phyloP scores from a whole-genome alignment of 2,329 filamentous ascomycete genomes.

The Spiromastix sp. region DNA sequence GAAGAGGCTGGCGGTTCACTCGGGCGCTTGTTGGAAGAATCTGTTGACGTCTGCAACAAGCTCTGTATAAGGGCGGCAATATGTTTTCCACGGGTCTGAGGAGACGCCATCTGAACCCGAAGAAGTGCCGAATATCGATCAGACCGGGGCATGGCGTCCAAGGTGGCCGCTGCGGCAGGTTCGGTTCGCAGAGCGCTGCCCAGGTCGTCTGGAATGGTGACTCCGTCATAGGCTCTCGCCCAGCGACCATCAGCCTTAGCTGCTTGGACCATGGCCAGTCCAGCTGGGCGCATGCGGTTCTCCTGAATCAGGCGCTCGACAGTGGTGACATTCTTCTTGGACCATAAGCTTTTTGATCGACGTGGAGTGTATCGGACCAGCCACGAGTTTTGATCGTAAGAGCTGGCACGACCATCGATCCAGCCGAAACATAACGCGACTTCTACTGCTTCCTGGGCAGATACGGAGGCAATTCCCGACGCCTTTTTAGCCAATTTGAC shows the following conservation, averaged over 20 bases:
- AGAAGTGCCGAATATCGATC: too few relatives aligned
- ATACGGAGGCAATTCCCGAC: too few relatives aligned
- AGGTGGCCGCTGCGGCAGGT: conserved; percentile 29
- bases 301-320: conserved; percentile 35
- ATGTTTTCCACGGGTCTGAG: too few relatives aligned
- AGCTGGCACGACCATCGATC: too few relatives aligned
- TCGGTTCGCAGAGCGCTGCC: conserved; percentile 30
- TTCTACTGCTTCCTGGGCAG: too few relatives aligned
- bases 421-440: too few relatives aligned
- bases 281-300: conserved; percentile 41
- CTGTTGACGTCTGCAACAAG: too few relatives aligned
- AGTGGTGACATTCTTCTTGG: conserved; percentile 47
- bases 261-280: conserved; percentile 41
- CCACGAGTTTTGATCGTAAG: conserved; percentile 39
- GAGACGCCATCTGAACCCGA: too few relatives aligned
- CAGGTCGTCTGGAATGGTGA: conserved; percentile 42
- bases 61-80: too few relatives aligned
- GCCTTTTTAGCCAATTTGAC: too few relatives aligned
- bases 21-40: too few relatives aligned
- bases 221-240: conserved; percentile 47
- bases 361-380: conserved; percentile 51
- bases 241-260: conserved; percentile 50
- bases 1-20: too few relatives aligned
- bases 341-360: conserved; percentile 46
- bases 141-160: conserved; percentile 34